A percentile compares a stretch with the other conserved stretches of the same genome.
phyloP scores from a whole-genome alignment of 2,329 filamentous ascomycete species.

The Calonectria pseudoturangicola region DNA sequence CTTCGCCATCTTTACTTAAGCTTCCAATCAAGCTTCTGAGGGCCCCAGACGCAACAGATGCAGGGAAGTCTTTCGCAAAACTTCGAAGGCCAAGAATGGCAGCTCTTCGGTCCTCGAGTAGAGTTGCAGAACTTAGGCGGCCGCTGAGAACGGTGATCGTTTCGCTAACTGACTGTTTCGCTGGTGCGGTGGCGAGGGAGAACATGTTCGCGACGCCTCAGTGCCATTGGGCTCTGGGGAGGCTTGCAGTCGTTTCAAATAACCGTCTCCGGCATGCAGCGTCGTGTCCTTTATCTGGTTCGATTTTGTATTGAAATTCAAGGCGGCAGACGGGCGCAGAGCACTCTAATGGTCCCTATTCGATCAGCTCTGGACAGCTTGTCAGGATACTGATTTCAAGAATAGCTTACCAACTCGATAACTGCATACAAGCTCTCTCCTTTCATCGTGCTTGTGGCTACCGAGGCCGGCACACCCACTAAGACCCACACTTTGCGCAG shows the following conservation, averaged over 20 bases:
- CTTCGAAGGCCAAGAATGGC: slow-evolving; percentile 94
- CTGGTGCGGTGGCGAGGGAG: slow-evolving; percentile 83
- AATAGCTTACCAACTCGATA: slow-evolving; percentile 39
- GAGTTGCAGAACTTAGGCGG: slow-evolving; percentile 89
- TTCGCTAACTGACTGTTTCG: slow-evolving; percentile 96
- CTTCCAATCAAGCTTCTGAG: slow-evolving; percentile 90
- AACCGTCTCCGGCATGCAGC: slow-evolving; percentile 40
- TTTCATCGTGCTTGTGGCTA: slow-evolving; percentile 30
- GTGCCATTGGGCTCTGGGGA: slow-evolving; percentile 56
- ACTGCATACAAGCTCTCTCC: slow-evolving; percentile 47
- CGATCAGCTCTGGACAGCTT: slow-evolving; percentile 50
- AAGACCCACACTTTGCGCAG: slow-evolving; percentile 23
- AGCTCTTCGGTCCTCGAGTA: slow-evolving; percentile 94
- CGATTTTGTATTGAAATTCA: slow-evolving; percentile 4
- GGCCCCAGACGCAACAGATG: slow-evolving; percentile 95
- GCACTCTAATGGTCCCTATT: slow-evolving; percentile 21
- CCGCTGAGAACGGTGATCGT: slow-evolving; percentile 94
- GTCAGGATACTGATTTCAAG: slow-evolving; percentile 44
- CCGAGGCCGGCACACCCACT: slow-evolving; percentile 14
- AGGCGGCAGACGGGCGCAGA: slow-evolving; percentile 10
- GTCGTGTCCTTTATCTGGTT: neutral
- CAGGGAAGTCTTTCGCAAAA: slow-evolving; percentile 97
- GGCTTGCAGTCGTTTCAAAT: slow-evolving; percentile 41
- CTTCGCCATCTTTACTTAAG: slow-evolving; percentile 90
- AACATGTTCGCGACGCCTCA: slow-evolving; percentile 69